Percentiles rank a stretch among this genome's conserved stretches.
phyloP scores from a whole-genome alignment of 441 rosid species.

The Arabidopsis hybrid region DNA sequence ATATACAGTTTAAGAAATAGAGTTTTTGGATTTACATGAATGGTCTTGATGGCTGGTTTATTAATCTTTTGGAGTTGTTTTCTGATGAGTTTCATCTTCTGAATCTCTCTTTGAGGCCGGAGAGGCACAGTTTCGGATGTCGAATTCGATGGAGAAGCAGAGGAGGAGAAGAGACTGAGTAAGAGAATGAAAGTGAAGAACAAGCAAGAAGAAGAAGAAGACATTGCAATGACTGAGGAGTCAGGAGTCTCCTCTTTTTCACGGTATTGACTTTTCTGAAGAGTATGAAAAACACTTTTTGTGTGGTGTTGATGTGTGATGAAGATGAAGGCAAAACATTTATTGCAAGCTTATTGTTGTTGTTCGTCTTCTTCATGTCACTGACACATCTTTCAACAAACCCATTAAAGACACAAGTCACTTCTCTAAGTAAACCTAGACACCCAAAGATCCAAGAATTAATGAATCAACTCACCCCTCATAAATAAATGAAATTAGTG shows the following conservation, averaged over 20 bases:
- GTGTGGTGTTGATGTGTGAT: conserved; percentile 53
- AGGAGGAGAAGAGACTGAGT: conserved; percentile 50
- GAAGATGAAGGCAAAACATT: conserved; percentile 53
- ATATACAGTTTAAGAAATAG: neutral
- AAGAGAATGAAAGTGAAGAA: conserved; percentile 55
- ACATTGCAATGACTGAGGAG: conserved; percentile 46
- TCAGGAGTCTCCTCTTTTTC: conserved; percentile 31
- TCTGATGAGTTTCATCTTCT: conserved; percentile 61
- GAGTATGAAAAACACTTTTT: conserved; percentile 38
- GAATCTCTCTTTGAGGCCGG: conserved; percentile 67
- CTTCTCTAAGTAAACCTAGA: conserved; percentile 48
- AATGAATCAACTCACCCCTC: conserved; percentile 28
- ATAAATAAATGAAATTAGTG: neutral
- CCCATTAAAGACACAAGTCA: conserved; percentile 44
- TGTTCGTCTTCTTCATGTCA: conserved; percentile 49
- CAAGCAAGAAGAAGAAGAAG: conserved; percentile 48
- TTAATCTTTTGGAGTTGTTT: conserved; percentile 71
- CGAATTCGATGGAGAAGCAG: conserved; percentile 35
- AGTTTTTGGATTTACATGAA: conserved; percentile 55
- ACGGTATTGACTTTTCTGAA: conserved; percentile 39
- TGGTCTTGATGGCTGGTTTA: conserved; percentile 82
- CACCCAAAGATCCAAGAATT: conserved; percentile 22
- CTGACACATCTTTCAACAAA: conserved; percentile 50
- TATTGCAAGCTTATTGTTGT: conserved; percentile 51
- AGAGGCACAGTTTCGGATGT: conserved; percentile 53